Base-by-base conservation (phyloP, 495 filamentous ascomycete genomes). In the Aspergillus coremiiformis region DNA sequence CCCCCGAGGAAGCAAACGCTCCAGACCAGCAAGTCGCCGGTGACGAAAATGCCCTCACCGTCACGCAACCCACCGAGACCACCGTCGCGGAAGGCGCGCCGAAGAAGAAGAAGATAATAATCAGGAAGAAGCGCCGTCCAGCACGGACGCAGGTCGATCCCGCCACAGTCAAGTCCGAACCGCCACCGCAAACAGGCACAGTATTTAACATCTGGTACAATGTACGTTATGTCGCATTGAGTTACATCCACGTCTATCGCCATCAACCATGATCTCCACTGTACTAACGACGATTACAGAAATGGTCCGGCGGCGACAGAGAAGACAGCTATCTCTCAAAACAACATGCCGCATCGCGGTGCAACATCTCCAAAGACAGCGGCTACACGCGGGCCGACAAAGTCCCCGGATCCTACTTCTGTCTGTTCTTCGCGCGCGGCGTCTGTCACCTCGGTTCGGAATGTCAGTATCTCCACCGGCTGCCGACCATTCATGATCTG, bases 181-280 rank as follows among this genome's bases (percentile, higher is more conserved):
- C 84, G 1, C 87, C 92, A 1, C 85, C 86, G 3, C 91, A 96
- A 58, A 96, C 92, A 0, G 93, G 93, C 35, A 91, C 87, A 0
- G 84, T 88, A 46, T 98, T 92, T 77, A 96, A 96, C 58, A 88
- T 92, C 54, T 95, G 87, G 87, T 75, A 95, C 66, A 94, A 93
- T 71, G 37, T 41, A 41, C n/a, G 15, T 41, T 41, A 15, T 19
- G 7, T 5, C 3, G 1, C 12, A 2, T 37, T n/a, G n/a, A n/a
- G n/a, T n/a, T n/a, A n/a, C n/a, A n/a, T n/a, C n/a, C n/a, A n/a
- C n/a, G n/a, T n/a, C n/a, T n/a, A n/a, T n/a, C n/a, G 4, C 24
- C 24, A 4, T 27, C 24, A 27, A 8, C 8, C 27, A 30, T 9
- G 27, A 30, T 11, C 27, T 30, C 27, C 3, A 11, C 2, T 30